A percentile compares a stretch with the other conserved stretches of the same genome.
These are phyloP conservation scores for Sanguinoderma infundibulare DNA, from an alignment of 1,284 basidiomycete genomes.

Conservation along the genomic window DNA sequence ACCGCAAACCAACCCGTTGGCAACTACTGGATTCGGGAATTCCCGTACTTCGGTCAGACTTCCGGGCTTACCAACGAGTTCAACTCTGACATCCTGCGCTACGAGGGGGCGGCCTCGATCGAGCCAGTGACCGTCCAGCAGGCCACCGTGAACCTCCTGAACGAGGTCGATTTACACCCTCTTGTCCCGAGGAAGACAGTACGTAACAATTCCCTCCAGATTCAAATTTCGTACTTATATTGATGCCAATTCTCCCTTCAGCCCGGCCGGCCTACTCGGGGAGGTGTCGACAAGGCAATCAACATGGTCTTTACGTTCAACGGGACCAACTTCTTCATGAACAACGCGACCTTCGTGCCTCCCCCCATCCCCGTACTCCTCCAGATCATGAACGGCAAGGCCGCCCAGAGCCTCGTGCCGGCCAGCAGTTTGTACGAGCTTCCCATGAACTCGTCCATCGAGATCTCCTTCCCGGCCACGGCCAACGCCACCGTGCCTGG, in stretches of 20 bases:
- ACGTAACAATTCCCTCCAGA: too few species aligned
- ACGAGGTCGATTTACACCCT: constrained; percentile 33
- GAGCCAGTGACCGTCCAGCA: constrained; percentile 41
- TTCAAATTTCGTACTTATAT: not conserved
- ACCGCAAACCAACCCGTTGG: constrained; percentile 15
- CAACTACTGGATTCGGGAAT: constrained; percentile 19
- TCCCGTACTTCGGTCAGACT: constrained; percentile 35
- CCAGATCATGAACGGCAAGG: constrained; percentile 36
- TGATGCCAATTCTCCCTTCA: constrained; percentile 28
- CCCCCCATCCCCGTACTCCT: constrained; percentile 43
- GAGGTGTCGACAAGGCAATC: constrained; percentile 34
- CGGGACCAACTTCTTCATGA: constrained; percentile 27
- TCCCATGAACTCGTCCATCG: too few species aligned
- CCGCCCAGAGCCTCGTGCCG: constrained; percentile 34
- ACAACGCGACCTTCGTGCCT: constrained; percentile 27
- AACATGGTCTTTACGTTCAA: constrained; percentile 26
- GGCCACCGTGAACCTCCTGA: constrained; percentile 25
- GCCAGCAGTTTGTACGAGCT: constrained; percentile 35
- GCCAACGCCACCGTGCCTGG: constrained; percentile 29
- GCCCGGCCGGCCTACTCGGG: too few species aligned
- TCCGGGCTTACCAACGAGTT: constrained; percentile 40
- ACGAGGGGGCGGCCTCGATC: constrained; percentile 44
- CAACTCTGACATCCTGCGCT: constrained; percentile 35
- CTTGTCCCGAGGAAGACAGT: constrained; percentile 3
- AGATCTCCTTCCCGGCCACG: too few species aligned